These are phyloP conservation scores for Russula ochroleuca DNA, from an alignment of 768 basidiomycete genomes.

Conservation along the genomic window DNA sequence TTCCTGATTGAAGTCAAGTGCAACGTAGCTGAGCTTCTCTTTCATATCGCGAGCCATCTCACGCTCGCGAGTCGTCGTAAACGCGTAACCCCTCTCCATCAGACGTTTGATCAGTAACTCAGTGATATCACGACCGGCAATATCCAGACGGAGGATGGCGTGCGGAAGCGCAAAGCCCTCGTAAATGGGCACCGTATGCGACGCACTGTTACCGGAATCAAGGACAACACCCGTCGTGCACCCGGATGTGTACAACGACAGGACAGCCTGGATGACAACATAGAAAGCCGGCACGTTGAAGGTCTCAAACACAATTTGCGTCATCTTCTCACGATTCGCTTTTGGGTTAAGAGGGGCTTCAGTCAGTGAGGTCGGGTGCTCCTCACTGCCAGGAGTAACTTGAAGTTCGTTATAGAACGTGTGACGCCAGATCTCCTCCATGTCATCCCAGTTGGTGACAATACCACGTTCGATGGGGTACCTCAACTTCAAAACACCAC, in stretches of 20 bases:
- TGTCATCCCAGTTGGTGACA: conserved; percentile 88
- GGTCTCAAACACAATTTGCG: conserved; percentile 75
- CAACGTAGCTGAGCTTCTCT: neutral
- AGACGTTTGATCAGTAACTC: neutral
- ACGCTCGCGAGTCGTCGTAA: neutral
- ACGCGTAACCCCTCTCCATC: neutral
- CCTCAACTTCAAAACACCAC: neutral
- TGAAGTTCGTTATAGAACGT: conserved; percentile 44
- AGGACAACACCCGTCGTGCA: conserved; percentile 66
- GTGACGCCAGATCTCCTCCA: conserved; percentile 99
- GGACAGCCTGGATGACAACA: conserved; percentile 31
- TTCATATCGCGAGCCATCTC: neutral
- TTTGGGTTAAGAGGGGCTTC: conserved; percentile 71
- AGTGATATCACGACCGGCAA: neutral
- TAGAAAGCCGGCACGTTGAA: conserved; percentile 73
- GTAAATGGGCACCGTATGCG: conserved; percentile 17
- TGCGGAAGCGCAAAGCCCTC: conserved; percentile 3
- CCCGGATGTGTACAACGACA: conserved; percentile 84
- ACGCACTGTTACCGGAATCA: neutral
- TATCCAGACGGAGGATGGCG: neutral
- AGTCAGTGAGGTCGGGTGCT: conserved; percentile 66
- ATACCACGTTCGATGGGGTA: neutral
- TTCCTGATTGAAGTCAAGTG: neutral
- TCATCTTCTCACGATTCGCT: conserved; percentile 69
- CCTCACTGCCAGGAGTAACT: conserved; percentile 70